Conservation (phyloP, 345 rosid species). For the Arabidopsis suecica region DNA sequence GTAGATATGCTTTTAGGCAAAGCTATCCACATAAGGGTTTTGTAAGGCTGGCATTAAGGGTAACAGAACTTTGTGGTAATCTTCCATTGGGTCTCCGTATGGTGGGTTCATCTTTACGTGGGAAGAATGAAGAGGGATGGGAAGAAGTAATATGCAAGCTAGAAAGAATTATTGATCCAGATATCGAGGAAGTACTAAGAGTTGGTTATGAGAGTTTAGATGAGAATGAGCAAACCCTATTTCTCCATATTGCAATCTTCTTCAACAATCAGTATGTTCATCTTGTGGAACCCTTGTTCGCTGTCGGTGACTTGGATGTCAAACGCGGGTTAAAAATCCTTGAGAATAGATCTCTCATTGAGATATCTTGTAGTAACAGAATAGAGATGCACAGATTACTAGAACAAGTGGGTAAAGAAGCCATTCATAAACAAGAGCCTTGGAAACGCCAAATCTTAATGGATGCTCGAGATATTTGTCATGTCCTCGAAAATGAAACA, state of each 20-base stretch:
- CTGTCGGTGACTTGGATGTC: neutral
- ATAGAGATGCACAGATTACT: neutral
- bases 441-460: neutral
- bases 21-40: neutral
- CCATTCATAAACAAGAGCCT: neutral
- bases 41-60: neutral
- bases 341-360: neutral
- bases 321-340: neutral
- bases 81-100: neutral
- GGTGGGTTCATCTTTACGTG: neutral
- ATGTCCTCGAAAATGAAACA: neutral
- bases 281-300: neutral
- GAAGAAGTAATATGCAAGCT: neutral
- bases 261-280: neutral
- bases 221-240: neutral
- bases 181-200: neutral
- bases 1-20: slow-evolving; percentile 20
- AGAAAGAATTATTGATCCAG: neutral
- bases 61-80: neutral
- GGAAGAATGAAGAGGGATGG: neutral
- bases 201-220: neutral
- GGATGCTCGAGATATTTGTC: neutral
- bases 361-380: neutral
- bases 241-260: neutral
- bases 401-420: neutral